A percentile compares a stretch with the other conserved stretches of the same genome.
Conservation (phyloP, 176 grass and related monocot genomes). For the Carex scoparia region DNA sequence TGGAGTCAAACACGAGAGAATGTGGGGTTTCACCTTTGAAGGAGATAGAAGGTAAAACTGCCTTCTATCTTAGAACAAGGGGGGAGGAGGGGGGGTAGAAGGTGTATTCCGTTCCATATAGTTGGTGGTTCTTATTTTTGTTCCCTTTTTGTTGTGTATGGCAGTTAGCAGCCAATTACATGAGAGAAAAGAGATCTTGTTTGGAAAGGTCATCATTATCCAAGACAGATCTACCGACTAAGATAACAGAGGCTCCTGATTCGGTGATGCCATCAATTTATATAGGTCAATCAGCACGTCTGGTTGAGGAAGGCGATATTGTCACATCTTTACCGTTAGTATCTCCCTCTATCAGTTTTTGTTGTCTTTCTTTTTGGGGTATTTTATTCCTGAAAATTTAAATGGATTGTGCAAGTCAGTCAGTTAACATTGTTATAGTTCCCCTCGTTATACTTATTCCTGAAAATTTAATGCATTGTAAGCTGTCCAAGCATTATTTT, state of each 20-base stretch:
- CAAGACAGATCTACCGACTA: constrained; percentile 36
- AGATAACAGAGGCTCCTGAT: constrained; percentile 55
- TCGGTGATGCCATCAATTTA: constrained; percentile 81
- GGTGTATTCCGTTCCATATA: not conserved
- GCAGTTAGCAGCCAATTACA: constrained; percentile 86
- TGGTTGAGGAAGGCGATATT: constrained; percentile 91
- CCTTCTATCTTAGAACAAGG: not conserved
- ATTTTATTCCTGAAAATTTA: not conserved
- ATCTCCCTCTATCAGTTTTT: constrained; percentile 16
- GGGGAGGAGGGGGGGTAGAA: not conserved
- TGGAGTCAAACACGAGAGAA: not conserved
- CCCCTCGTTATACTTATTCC: not conserved
- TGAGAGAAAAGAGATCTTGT: constrained; percentile 88
- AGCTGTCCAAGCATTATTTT: not conserved
- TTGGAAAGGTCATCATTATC: constrained; percentile 46
- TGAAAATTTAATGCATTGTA: not conserved
- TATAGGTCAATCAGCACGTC: constrained; percentile 80
- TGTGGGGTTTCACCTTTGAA: not conserved
- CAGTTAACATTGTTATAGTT: not conserved
- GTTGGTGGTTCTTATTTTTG: not conserved
- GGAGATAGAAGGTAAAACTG: not conserved
- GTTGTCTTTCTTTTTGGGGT: not conserved
- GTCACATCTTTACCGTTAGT: constrained; percentile 76
- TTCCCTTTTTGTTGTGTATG: constrained; percentile 43
- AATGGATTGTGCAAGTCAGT: not conserved